Evolutionary conservation across 192 early-diverging fungal genomes (phyloP), one percentile per base, ranked within the genome.

Genomic region (Backusella tuberculispora): DNA sequence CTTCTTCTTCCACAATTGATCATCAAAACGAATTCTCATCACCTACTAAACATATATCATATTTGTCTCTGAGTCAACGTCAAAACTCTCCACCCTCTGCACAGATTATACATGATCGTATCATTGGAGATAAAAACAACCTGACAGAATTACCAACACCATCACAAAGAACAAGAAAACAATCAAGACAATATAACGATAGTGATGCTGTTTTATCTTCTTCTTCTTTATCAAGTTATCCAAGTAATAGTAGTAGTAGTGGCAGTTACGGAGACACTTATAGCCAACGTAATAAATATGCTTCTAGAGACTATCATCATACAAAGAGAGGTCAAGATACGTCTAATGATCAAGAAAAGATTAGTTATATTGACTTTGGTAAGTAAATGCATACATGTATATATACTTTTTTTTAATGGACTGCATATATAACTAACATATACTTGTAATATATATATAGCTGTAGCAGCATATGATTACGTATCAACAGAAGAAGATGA

Each of bases 401-500:
- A 66, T 21, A 63, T 63, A 2, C 24, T 26, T 19, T n/a, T 66
- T 66, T 66, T 13, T 66, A 1, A 9, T 41, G 26, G 2, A 64
- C 34, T 9, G 12, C 5, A 0, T 37, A 26, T 63, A 19, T 26
- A 14, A 24, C 6, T n/a, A 24, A n/a, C 8, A 19, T 6, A 24
- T 26, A 34, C 24, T 63, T 8, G 21, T 63, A 29, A 12, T 13
- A 63, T 19, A 63, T 19, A 2, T 50, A 8, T 65, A 73, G 72
- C 72, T 37, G 67, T 56, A 14, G 79, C 76, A 24, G 17, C 73
- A 14, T 77, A 60, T 74, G 71, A 80, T 66, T 80, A 69, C 15
- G 46, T 44, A 17, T 76, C 71, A 34, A 63, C 69, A 47, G 76
- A 77, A 53, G 68, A 77, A 70, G 72, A 53, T 26, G 79, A 80